Evolutionary conservation across 257 asterid species (phyloP).

Genomic region (Rhazya stricta): DNA sequence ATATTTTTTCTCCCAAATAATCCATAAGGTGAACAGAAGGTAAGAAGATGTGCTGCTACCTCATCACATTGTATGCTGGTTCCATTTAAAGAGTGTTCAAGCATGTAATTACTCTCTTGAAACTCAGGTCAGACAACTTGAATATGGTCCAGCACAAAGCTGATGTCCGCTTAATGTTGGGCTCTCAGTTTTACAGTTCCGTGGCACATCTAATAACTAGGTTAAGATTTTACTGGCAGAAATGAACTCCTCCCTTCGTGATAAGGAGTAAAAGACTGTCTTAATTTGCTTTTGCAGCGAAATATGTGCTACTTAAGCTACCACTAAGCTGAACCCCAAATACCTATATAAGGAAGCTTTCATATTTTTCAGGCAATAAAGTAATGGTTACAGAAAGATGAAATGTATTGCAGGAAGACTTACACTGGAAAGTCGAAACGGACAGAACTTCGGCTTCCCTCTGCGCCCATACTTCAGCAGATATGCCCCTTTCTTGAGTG

Average conservation of each 20-base stretch:
- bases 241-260: not conserved
- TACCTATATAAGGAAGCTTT: not conserved
- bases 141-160: not conserved
- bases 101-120: not conserved
- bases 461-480: conserved; percentile 88
- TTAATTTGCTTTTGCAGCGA: not conserved
- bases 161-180: not conserved
- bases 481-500: conserved; percentile 86
- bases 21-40: not conserved
- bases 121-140: not conserved
- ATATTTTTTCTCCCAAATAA: not conserved
- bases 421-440: conserved; percentile 86
- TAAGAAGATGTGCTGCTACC: not conserved
- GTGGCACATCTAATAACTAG: not conserved
- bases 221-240: not conserved
- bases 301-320: not conserved
- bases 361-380: not conserved
- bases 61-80: not conserved
- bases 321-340: not conserved
- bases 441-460: conserved; percentile 96
- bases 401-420: conserved; percentile 18
- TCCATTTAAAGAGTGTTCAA: not conserved
- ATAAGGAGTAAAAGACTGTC: not conserved
- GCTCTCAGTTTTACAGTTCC: not conserved
- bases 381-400: not conserved